These are phyloP conservation scores for Pythium coloratum DNA, from an alignment of 352 stramenopile genomes.

Conservation along the genomic window DNA sequence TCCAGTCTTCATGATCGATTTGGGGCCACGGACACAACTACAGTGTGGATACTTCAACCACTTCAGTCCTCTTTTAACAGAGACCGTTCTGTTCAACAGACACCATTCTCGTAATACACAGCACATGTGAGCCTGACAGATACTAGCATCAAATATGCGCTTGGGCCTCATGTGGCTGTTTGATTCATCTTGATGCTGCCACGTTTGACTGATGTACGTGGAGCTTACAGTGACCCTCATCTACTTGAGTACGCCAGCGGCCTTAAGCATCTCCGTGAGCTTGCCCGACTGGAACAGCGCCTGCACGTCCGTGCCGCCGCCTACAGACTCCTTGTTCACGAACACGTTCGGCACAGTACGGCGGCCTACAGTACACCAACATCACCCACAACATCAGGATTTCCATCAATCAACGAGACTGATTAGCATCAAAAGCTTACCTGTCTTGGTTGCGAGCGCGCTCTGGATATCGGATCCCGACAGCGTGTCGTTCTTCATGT, in stretches of 20 bases:
- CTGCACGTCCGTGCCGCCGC: slow-evolving; percentile 94
- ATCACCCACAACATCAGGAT: not conserved
- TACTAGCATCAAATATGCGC: too few species aligned
- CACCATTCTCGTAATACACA: too few species aligned
- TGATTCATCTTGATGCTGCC: too few species aligned
- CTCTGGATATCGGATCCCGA: slow-evolving; percentile 87
- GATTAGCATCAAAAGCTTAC: slow-evolving; percentile 26
- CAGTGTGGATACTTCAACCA: too few species aligned
- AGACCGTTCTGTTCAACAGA: too few species aligned
- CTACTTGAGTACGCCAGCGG: slow-evolving; percentile 40
- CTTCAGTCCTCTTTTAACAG: too few species aligned
- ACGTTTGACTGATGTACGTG: too few species aligned
- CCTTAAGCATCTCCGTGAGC: slow-evolving; percentile 87
- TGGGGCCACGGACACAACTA: too few species aligned
- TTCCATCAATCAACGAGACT: not conserved
- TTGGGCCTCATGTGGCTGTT: too few species aligned
- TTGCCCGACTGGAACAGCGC: slow-evolving; percentile 81
- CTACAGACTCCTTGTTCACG: slow-evolving; percentile 91
- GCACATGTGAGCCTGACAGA: too few species aligned
- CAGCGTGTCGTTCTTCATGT: slow-evolving; percentile 52
- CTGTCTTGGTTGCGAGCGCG: slow-evolving; percentile 84
- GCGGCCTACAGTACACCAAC: slow-evolving; percentile 56
- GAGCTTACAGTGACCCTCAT: too few species aligned
- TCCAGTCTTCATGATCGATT: too few species aligned
- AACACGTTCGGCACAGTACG: slow-evolving; percentile 97